Conservation (phyloP, 1,139 yeast species). For the Pichia inconspicua region DNA sequence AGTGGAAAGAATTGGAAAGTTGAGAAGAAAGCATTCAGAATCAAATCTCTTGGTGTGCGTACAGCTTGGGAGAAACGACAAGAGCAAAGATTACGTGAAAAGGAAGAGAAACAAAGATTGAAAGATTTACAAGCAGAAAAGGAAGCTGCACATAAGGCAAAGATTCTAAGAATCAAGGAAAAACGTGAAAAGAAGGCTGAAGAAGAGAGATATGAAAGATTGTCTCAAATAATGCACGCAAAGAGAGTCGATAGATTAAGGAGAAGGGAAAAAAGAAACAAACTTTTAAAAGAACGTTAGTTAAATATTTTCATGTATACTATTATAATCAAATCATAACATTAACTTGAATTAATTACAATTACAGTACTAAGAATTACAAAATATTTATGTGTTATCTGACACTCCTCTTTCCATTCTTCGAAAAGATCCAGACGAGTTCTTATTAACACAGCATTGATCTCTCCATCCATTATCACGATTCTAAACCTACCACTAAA, state of each 20-base stretch:
- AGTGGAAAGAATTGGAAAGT: conserved; percentile 48
- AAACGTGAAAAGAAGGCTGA: conserved; percentile 66
- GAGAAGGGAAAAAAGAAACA: conserved; percentile 77
- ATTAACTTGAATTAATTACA: neutral
- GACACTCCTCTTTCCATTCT: conserved; percentile 30
- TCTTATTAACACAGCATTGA: conserved; percentile 26
- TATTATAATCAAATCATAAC: neutral
- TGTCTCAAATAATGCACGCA: conserved; percentile 69
- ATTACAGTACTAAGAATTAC: neutral
- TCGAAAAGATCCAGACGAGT: conserved; percentile 28
- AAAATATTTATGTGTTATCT: conserved; percentile 26
- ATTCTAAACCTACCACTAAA: conserved; percentile 19
- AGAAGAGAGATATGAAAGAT: conserved; percentile 61
- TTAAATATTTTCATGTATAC: neutral
- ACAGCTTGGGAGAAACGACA: conserved; percentile 24
- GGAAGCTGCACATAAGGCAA: conserved; percentile 41
- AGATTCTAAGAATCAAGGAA: conserved; percentile 49
- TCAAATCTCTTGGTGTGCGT: conserved; percentile 29
- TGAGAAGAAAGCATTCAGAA: conserved; percentile 42
- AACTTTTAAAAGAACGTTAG: conserved; percentile 54
- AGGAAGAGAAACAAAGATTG: conserved; percentile 29
- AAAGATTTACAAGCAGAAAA: conserved; percentile 57
- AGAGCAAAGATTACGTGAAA: conserved; percentile 24
- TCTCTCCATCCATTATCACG: conserved; percentile 30
- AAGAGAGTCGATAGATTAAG: conserved; percentile 73